These are phyloP conservation scores for Phytophthora aleatoria DNA, from an alignment of 352 stramenopile species.

Conservation along the genomic window DNA sequence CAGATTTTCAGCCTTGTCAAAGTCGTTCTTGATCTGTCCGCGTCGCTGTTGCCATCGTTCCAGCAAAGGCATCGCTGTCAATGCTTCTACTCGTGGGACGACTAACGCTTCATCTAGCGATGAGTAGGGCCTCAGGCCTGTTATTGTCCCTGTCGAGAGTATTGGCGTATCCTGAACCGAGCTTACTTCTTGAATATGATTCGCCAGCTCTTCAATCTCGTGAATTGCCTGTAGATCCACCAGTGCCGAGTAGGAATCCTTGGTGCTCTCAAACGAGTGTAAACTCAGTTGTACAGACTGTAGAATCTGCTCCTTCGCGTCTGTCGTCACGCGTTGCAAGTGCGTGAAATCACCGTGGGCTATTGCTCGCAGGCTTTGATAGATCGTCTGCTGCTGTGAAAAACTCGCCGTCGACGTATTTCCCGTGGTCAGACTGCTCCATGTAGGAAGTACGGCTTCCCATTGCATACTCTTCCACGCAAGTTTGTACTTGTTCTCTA, in stretches of 20 bases:
- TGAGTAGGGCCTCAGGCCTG: conserved; percentile 20
- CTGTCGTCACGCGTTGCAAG: conserved; percentile 38
- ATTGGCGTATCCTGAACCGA: background rate
- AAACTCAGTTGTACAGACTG: conserved; percentile 61
- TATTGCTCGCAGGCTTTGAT: conserved; percentile 60
- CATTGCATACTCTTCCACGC: conserved; percentile 86
- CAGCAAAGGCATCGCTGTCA: conserved; percentile 35
- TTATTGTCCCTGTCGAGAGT: background rate
- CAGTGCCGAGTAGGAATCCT: conserved; percentile 60
- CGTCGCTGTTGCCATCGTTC: conserved; percentile 50
- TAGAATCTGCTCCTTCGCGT: conserved; percentile 59
- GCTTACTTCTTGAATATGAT: conserved; percentile 13
- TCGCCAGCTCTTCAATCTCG: conserved; percentile 61
- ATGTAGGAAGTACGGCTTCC: conserved; percentile 44
- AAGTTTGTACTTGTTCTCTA: conserved; percentile 75
- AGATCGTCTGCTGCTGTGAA: conserved; percentile 60
- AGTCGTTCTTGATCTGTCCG: conserved; percentile 51
- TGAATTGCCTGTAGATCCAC: conserved; percentile 62
- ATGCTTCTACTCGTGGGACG: background rate
- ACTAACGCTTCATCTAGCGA: conserved; percentile 7
- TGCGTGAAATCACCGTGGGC: conserved; percentile 53
- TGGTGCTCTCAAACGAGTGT: conserved; percentile 70
- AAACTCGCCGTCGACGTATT: conserved; percentile 27
- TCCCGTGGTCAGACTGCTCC: conserved; percentile 7
- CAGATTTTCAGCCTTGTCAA: conserved; percentile 63